These are phyloP conservation scores for Sisymbrium altissimum DNA, from an alignment of 345 rosid species.

Conservation along the genomic window DNA sequence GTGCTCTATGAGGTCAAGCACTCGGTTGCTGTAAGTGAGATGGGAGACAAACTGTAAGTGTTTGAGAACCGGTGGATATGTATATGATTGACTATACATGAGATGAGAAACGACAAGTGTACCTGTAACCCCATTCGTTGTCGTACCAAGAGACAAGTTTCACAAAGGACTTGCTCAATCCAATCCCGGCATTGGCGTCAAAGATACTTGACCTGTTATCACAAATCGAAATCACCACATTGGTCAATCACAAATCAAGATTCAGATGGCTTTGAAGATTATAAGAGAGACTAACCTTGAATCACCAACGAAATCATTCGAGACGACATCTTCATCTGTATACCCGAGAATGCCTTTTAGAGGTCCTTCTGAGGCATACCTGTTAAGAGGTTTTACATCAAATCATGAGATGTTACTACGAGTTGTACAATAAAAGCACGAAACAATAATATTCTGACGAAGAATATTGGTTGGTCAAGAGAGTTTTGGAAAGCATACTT, in stretches of 20 bases:
- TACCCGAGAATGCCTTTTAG: conserved; percentile 92
- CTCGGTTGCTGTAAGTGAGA: conserved; percentile 73
- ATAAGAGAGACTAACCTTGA: conserved; percentile 49
- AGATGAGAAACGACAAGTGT: conserved; percentile 1
- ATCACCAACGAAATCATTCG: conserved; percentile 89
- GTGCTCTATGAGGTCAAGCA: conserved; percentile 92
- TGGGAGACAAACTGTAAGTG: conserved; percentile 3
- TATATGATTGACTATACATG: neutral
- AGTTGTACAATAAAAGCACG: neutral
- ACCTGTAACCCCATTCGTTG: conserved; percentile 99
- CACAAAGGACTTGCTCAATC: conserved; percentile 72
- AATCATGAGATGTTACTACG: conserved; percentile 8
- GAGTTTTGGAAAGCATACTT: conserved; percentile 46
- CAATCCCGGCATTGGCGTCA: conserved; percentile 98
- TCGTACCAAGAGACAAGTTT: conserved; percentile 96
- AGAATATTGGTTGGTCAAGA: neutral
- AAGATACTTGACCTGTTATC: conserved; percentile 87
- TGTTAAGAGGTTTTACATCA: conserved; percentile 20
- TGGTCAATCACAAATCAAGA: neutral
- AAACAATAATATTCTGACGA: neutral
- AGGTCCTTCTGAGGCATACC: conserved; percentile 93
- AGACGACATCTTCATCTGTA: conserved; percentile 96
- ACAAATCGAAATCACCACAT: neutral
- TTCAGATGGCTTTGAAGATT: neutral
- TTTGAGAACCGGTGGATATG: neutral